Base-by-base conservation (phyloP, 2,329 filamentous ascomycete genomes). In the Alternaria solani region DNA sequence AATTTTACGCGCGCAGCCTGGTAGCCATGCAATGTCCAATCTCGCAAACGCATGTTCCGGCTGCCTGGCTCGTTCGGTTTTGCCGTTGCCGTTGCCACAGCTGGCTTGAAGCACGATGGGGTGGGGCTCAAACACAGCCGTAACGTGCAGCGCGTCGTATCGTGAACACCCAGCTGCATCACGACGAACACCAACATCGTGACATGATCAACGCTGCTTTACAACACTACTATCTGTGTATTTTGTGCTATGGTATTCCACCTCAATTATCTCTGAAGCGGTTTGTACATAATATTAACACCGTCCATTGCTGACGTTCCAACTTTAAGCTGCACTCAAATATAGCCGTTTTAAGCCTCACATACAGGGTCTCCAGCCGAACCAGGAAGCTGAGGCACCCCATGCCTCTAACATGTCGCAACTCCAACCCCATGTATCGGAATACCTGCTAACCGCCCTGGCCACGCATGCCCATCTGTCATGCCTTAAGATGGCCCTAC, bases 401-500 rank as follows among this genome's bases (percentile, higher is more conserved):
- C 69, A 56, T 71, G 76, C 68, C 66, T 76, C 75, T 69, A 71
- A 73, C 63, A 64, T 69, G 76, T 78, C 76, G 68, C 76, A 78
- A 70, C 71, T 47, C 52, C 34, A 62, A 57, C 65, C 59, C 65
- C 67, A 69, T 70, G 75, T 72, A 66, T 77, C 75, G 73, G 71
- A 75, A 70, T 39, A 53, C 36, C 47, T 62, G 43, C 64, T 71
- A 75, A 71, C 75, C 73, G 75, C 70, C 61, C 51, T 57, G 58
- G 44, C 53, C 60, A 61, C 55, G 55, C 64, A 68, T 66, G 60
- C 69, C 49, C 69, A 62, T 67, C 57, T 63, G 77, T 75, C 69
- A 76, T 78, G 76, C 75, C 75, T 78, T 78, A 78, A 78, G 71
- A 73, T 59, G 65, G 55, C 57, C 46, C 70, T 71, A 71, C 68